A percentile compares a stretch with the other conserved stretches of the same genome.
These are phyloP conservation scores for Tolypocladium cylindrosporum DNA, from an alignment of 2,329 filamentous ascomycete species.

Conservation along the genomic window DNA sequence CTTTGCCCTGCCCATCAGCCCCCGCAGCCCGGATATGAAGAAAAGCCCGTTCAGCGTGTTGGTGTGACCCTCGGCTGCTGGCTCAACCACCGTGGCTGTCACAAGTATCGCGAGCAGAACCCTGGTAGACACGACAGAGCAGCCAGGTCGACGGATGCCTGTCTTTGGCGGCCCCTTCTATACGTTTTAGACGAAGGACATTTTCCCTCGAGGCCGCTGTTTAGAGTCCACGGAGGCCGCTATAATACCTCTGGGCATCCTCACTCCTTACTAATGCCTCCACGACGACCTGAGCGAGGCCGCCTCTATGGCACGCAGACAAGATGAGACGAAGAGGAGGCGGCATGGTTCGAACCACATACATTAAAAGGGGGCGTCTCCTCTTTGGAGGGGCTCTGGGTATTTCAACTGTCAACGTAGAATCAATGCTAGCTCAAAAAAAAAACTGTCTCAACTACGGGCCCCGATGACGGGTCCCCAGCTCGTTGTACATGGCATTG, in stretches of 20 bases:
- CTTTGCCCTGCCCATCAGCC: slow-evolving; percentile 80
- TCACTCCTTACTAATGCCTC: not conserved
- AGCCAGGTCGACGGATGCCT: not conserved
- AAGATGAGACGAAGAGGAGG: not conserved
- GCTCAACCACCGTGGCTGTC: not conserved
- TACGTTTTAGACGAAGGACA: not conserved
- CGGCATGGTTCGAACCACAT: too few relatives aligned
- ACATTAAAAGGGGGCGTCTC: not conserved
- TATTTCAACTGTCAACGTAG: not conserved
- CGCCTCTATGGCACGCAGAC: not conserved
- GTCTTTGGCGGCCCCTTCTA: not conserved
- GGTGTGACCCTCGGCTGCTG: not conserved
- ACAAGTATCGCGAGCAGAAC: not conserved
- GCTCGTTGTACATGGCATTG: not conserved
- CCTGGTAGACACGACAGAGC: not conserved
- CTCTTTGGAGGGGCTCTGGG: not conserved
- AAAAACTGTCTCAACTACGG: not conserved
- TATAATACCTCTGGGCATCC: not conserved
- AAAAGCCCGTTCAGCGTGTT: slow-evolving; percentile 65
- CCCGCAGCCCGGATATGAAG: slow-evolving; percentile 75
- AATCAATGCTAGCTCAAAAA: not conserved
- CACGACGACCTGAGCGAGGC: not conserved
- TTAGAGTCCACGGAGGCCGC: not conserved
- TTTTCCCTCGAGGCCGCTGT: not conserved
- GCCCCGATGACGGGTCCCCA: not conserved